Conservation (phyloP, 768 basidiomycete genomes). For the Lenzites betulinus region DNA sequence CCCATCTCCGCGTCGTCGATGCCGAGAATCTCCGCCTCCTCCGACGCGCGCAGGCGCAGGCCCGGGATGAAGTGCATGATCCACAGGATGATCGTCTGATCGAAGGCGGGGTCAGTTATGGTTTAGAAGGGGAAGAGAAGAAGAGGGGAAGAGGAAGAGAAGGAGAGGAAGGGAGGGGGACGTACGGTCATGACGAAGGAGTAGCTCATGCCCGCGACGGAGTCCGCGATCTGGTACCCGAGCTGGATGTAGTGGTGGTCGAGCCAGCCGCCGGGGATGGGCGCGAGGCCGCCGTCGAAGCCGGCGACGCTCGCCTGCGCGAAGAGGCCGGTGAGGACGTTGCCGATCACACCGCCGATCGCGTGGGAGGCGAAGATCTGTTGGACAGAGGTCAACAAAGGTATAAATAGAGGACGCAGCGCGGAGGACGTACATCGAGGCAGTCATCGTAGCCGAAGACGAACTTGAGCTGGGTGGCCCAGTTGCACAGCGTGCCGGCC, state of each 20-base stretch:
- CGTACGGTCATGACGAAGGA: slow-evolving; percentile 77
- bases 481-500: slow-evolving; percentile 86
- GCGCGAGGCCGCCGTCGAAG: slow-evolving; percentile 70
- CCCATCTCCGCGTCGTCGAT: slow-evolving; percentile 76
- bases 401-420: background rate
- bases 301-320: slow-evolving; percentile 78
- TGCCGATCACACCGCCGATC: slow-evolving; percentile 78
- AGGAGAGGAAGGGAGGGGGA: slow-evolving; percentile 11
- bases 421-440: slow-evolving; percentile 62
- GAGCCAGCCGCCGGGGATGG: slow-evolving; percentile 83
- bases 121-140: too few species aligned
- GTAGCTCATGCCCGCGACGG: slow-evolving; percentile 62
- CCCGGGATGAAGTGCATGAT: slow-evolving; percentile 87
- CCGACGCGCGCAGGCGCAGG: slow-evolving; percentile 65
- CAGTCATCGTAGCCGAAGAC: slow-evolving; percentile 74
- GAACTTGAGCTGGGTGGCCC: slow-evolving; percentile 95
- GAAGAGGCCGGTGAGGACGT: slow-evolving; percentile 81
- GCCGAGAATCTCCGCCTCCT: slow-evolving; percentile 76
- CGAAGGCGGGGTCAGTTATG: background rate
- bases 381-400: background rate
- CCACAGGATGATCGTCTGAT: slow-evolving; percentile 79
- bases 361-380: slow-evolving; percentile 89
- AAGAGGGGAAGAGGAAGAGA: slow-evolving; percentile 11
- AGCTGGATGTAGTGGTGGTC: slow-evolving; percentile 82
- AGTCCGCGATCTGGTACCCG: slow-evolving; percentile 83